Percentiles rank a stretch among this genome's conserved stretches.
Evolutionary conservation across 164 flowering plant species (phyloP).

Genomic region (Dillenia suffruticosa): DNA sequence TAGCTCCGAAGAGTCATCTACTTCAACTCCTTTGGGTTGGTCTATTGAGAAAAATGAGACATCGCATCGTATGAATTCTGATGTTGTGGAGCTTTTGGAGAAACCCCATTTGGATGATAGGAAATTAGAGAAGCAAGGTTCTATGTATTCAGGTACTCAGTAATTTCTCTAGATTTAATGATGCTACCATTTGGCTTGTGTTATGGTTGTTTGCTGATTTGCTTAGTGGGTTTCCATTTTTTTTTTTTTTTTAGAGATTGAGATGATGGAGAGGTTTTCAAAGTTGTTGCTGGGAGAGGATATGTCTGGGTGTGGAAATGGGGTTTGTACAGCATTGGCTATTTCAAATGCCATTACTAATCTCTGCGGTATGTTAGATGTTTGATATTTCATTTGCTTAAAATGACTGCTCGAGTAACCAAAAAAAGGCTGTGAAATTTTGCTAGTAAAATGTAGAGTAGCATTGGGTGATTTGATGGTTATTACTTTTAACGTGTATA

Average conservation of each 20-base stretch:
- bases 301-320: slow-evolving; percentile 81
- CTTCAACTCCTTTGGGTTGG: slow-evolving; percentile 41
- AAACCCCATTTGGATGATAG: slow-evolving; percentile 26
- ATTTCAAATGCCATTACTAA: slow-evolving; percentile 83
- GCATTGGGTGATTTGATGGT: not conserved
- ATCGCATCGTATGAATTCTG: slow-evolving; percentile 20
- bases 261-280: slow-evolving; percentile 77
- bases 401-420: too few species aligned
- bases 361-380: slow-evolving; percentile 51
- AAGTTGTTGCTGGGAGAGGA: slow-evolving; percentile 81
- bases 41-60: slow-evolving; percentile 20
- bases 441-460: too few species aligned
- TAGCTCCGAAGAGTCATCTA: slow-evolving; percentile 39
- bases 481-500: slow-evolving; percentile 8
- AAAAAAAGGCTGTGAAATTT: too few species aligned
- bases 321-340: slow-evolving; percentile 71
- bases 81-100: slow-evolving; percentile 13
- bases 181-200: not conserved
- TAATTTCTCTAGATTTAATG: too few species aligned
- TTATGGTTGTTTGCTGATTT: not conserved
- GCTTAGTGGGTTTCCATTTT: not conserved
- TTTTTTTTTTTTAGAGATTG: slow-evolving; percentile 33
- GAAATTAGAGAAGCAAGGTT: slow-evolving; percentile 40
- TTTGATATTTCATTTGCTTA: not conserved
- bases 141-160: slow-evolving; percentile 39